phyloP scores from a whole-genome alignment of 2,329 filamentous ascomycete genomes.

The Torrubiellomyces zombiae region DNA sequence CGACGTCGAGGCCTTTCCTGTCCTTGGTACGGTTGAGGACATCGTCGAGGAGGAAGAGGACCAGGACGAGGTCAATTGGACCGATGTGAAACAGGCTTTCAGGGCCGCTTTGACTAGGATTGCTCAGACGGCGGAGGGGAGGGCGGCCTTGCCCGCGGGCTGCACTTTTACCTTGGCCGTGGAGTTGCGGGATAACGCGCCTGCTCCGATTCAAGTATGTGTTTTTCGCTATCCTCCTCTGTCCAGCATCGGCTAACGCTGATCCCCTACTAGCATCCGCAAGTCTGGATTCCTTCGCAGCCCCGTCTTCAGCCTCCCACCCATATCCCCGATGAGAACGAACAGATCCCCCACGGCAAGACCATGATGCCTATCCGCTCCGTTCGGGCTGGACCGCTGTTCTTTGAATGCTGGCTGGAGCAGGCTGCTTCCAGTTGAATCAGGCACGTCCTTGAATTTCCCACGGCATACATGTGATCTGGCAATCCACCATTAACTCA shows the following conservation, averaged over 20 bases:
- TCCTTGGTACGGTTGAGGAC: slow-evolving; percentile 8
- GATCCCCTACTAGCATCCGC: slow-evolving; percentile 28
- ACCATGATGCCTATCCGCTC: slow-evolving; percentile 33
- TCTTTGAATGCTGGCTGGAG: slow-evolving; percentile 52
- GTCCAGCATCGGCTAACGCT: slow-evolving; percentile 2
- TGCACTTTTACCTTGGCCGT: slow-evolving; percentile 66
- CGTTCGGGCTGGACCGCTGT: slow-evolving; percentile 39
- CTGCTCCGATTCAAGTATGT: slow-evolving; percentile 40
- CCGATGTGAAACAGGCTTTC: slow-evolving; percentile 56
- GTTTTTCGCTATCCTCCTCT: slow-evolving; percentile 3
- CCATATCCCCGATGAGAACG: slow-evolving; percentile 12
- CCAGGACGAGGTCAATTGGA: slow-evolving; percentile 25
- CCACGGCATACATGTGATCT: no score
- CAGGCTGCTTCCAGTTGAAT: no score
- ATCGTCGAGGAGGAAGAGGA: slow-evolving; percentile 11
- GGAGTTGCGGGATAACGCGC: slow-evolving; percentile 46
- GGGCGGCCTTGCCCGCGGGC: slow-evolving; percentile 40
- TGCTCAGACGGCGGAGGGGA: slow-evolving; percentile 38
- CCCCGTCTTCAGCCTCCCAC: slow-evolving; percentile 24
- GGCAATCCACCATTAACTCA: no score
- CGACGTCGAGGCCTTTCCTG: slow-evolving; percentile 35
- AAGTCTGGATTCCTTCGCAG: slow-evolving; percentile 43
- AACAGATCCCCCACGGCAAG: slow-evolving; percentile 16
- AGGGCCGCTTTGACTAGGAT: slow-evolving; percentile 49
- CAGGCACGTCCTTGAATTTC: no score